Evolutionary conservation across 1,284 basidiomycete species (phyloP).

Genomic region (Heterobasidion irregulare): DNA sequence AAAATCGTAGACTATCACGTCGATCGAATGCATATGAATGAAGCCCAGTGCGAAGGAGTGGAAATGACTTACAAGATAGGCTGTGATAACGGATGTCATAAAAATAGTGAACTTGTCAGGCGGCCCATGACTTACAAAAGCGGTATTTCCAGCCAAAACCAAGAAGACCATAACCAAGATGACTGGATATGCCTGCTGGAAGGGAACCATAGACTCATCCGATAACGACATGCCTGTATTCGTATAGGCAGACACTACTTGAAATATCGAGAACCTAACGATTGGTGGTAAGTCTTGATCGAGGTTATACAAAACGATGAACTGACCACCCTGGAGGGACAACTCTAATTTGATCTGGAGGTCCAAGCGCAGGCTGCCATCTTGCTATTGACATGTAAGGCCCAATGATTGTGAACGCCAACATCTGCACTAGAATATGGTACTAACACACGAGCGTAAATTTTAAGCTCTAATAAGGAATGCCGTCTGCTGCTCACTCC

Average conservation of each 20-base stretch:
- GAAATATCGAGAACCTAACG: constrained; percentile 81
- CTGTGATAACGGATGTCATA: constrained; percentile 27
- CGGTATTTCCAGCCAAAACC: constrained; percentile 88
- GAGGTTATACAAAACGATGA: neutral
- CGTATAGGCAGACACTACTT: constrained; percentile 82
- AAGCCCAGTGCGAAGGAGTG: neutral
- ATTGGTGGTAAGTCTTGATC: neutral
- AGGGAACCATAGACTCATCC: constrained; percentile 87
- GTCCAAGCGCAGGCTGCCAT: constrained; percentile 20
- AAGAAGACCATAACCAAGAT: constrained; percentile 60
- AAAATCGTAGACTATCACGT: constrained; percentile 46
- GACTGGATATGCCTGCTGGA: constrained; percentile 81
- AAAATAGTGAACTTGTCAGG: neutral
- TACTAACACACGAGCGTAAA: constrained; percentile 15
- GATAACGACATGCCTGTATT: constrained; percentile 87
- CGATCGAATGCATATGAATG: neutral
- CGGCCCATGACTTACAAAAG: constrained; percentile 56
- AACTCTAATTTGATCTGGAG: constrained; percentile 23
- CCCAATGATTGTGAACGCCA: constrained; percentile 50
- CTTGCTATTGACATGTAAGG: constrained; percentile 35
- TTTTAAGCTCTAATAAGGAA: neutral
- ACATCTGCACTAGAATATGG: constrained; percentile 51
- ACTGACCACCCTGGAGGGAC: constrained; percentile 35
- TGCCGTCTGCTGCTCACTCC: constrained; percentile 14
- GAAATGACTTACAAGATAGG: constrained; percentile 57